Evolutionary conservation across 2,329 filamentous ascomycete species (phyloP), one percentile per base, ranked within the genome.

Genomic region (Colletotrichum tanaceti): DNA sequence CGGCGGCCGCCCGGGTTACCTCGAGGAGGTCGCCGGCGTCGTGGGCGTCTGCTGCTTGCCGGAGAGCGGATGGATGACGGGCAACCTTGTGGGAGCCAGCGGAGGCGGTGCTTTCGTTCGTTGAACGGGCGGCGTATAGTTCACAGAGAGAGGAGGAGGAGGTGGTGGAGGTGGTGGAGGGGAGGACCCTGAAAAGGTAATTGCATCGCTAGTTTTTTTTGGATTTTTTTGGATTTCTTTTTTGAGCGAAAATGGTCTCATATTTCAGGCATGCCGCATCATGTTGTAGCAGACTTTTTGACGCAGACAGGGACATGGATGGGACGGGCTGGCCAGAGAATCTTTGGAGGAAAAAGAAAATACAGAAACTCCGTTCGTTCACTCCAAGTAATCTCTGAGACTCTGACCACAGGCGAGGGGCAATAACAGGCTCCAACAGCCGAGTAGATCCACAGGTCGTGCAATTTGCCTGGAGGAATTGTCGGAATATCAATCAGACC

Each of bases 31-130:
- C 78, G 91, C 90, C 0, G 90, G 90, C 1, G 85, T 91, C 7
- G 87, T 93, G 49, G 90, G 86, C 5, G 91, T 93, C 89, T 79
- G 92, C 46, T 92, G 90, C 75, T 85, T 85, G 11, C 84, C 84
- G 18, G 90, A 93, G 76, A 84, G 84, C 39, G 86, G 83, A 3
- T 93, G 90, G 90, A 89, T 88, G 65, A 93, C 90, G 0, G 91
- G 91, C 3, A 90, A 87, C 75, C 86, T 92, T 41, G 84, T 93
- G 16, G 91, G 88, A 78, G 90, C 90, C 10, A 92, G 92, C 74
- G 90, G 90, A 5, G 80, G 81, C 22, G 65, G 65, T 52, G 54
- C 54, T 43, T 68, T 68, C n/a, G 65, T 68, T 46, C 65, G 65
- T 39, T 68, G 35, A 60, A 32, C 41, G 43, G 14, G n/a, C n/a